Conservation (phyloP, 345 rosid genomes). For the Melastoma malabathricum region DNA sequence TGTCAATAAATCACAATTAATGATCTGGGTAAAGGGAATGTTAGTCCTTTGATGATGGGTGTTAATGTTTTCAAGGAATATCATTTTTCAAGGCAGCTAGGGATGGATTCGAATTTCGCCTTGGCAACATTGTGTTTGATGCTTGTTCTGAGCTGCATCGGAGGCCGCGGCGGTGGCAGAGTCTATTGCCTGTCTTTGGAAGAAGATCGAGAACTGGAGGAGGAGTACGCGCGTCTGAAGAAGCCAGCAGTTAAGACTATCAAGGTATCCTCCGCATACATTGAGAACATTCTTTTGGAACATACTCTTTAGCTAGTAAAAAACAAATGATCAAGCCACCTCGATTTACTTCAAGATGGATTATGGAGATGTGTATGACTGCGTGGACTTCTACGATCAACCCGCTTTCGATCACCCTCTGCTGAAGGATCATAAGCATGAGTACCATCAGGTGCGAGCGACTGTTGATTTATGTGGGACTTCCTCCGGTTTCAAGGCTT, state of each 20-base stretch:
- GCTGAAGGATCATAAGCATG: constrained; percentile 6
- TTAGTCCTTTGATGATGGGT: not conserved
- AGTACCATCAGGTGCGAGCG: not conserved
- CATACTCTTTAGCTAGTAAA: not conserved
- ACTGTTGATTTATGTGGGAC: not conserved
- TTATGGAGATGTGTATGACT: constrained; percentile 8
- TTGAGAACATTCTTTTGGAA: too few species aligned
- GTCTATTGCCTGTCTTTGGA: constrained; percentile 7
- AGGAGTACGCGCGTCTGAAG: constrained; percentile 13
- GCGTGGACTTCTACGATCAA: constrained; percentile 11
- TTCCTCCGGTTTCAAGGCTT: too few species aligned
- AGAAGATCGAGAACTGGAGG: constrained; percentile 19
- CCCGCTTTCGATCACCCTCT: constrained; percentile 13
- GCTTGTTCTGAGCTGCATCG: not conserved
- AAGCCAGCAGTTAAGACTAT: constrained; percentile 13
- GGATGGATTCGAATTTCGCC: not conserved
- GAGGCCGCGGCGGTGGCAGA: not conserved
- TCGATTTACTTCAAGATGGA: not conserved
- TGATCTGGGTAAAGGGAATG: too few species aligned
- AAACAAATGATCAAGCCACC: not conserved
- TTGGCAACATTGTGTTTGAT: not conserved
- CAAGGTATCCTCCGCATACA: constrained; percentile 4
- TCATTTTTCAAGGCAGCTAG: not conserved
- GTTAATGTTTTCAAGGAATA: not conserved
- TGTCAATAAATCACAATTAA: too few species aligned